Conservation (phyloP, 2,329 filamentous ascomycete genomes). For the Fusarium cyanostomum region DNA sequence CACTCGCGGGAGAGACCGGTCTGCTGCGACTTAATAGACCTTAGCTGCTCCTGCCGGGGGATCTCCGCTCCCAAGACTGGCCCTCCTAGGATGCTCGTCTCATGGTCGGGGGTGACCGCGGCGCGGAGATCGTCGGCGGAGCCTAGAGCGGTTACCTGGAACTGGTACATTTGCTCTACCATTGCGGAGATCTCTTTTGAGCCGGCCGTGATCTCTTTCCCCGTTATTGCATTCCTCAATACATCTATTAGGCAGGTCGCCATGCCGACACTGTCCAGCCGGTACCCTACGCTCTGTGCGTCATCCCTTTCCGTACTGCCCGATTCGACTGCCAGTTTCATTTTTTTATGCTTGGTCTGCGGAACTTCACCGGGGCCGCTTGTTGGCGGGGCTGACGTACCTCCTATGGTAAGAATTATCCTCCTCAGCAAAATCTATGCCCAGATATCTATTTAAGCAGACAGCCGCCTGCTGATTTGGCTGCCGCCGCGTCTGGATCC, state of each 20-base stretch:
- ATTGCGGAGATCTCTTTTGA: background rate
- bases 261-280: background rate
- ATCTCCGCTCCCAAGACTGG: background rate
- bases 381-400: no score
- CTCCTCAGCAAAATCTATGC: background rate
- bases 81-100: background rate
- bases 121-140: background rate
- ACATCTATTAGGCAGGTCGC: background rate
- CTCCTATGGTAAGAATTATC: background rate
- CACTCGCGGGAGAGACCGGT: background rate
- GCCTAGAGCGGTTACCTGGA: background rate
- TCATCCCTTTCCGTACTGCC: background rate
- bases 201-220: background rate
- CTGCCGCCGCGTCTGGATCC: slow-evolving; percentile 14
- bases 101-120: background rate
- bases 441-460: background rate
- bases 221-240: background rate
- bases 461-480: background rate
- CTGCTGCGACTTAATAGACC: background rate
- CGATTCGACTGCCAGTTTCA: background rate
- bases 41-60: background rate
- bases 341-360: no score
- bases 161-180: background rate
- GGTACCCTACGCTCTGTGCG: background rate
- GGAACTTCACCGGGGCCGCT: no score